A percentile compares a stretch with the other conserved stretches of the same genome.
Evolutionary conservation across 768 basidiomycete genomes (phyloP).

Genomic region (Aureoboletus auriporus): DNA sequence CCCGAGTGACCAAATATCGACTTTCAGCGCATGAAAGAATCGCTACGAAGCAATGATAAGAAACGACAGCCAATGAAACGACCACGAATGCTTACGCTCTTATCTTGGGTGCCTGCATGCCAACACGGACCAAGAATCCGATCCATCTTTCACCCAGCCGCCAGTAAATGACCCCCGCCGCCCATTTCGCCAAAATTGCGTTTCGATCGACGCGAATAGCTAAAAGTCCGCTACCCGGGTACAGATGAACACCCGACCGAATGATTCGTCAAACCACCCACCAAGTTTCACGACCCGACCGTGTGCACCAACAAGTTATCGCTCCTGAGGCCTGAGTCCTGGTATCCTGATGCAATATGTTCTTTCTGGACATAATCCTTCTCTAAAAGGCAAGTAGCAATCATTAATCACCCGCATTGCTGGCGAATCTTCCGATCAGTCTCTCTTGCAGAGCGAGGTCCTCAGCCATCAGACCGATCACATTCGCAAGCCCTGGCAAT

Average conservation of each 20-base stretch:
- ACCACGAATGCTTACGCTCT: conserved; percentile 48
- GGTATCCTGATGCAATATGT: conserved; percentile 77
- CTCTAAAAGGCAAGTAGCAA: background rate
- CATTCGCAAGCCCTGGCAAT: conserved; percentile 80
- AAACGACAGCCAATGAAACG: background rate
- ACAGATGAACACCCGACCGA: no score
- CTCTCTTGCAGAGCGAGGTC: conserved; percentile 66
- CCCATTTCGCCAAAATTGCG: conserved; percentile 48
- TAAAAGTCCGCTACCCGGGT: conserved; percentile 69
- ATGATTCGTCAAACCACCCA: conserved; percentile 30
- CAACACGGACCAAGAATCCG: background rate
- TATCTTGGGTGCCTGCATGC: conserved; percentile 62
- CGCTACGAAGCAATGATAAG: conserved; percentile 35
- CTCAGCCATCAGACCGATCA: conserved; percentile 58
- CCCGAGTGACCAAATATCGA: conserved; percentile 79
- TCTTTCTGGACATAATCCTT: conserved; percentile 57
- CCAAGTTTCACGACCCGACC: conserved; percentile 68
- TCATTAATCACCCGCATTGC: conserved; percentile 53
- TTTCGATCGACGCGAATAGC: conserved; percentile 59
- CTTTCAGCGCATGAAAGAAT: conserved; percentile 68
- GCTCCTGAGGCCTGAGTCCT: conserved; percentile 57
- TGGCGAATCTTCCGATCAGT: conserved; percentile 70
- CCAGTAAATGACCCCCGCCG: conserved; percentile 76
- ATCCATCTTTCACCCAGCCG: conserved; percentile 42
- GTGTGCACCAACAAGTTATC: conserved; percentile 76